Conservation (phyloP, 2,329 filamentous ascomycete genomes). For the Daldinia eschscholtzii region DNA sequence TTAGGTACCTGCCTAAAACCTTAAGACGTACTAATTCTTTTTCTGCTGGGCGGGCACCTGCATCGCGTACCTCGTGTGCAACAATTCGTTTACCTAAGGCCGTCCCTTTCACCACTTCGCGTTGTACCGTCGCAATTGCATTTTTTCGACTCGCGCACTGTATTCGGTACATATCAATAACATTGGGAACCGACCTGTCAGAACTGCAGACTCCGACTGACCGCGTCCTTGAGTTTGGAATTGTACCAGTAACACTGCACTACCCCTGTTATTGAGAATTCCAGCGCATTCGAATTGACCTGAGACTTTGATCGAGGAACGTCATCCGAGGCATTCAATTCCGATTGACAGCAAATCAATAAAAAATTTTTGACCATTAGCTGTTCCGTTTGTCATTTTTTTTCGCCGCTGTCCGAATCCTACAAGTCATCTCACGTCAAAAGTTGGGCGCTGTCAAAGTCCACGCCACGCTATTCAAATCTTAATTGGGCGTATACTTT, state of each 20-base stretch:
- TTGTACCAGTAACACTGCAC: conserved; percentile 33
- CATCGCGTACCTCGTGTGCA: conserved; percentile 37
- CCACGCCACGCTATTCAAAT: conserved; percentile 34
- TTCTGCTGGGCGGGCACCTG: conserved; percentile 27
- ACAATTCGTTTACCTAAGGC: conserved; percentile 30
- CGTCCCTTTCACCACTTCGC: conserved; percentile 18
- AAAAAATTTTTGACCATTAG: conserved; percentile 29
- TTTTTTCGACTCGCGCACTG: conserved; percentile 29
- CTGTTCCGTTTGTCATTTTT: conserved; percentile 23
- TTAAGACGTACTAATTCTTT: conserved; percentile 19
- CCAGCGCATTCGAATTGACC: conserved; percentile 42
- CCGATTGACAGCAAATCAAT: conserved; percentile 35
- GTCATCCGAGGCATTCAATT: conserved; percentile 39
- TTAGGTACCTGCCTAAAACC: conserved; percentile 24
- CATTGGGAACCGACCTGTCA: conserved; percentile 17
- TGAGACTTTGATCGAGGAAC: conserved; percentile 42
- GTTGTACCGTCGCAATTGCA: conserved; percentile 28
- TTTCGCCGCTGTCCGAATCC: conserved; percentile 36
- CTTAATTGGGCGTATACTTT: conserved; percentile 36
- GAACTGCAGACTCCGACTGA: conserved; percentile 20
- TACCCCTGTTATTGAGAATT: conserved; percentile 30
- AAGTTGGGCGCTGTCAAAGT: conserved; percentile 38
- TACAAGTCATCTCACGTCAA: conserved; percentile 30
- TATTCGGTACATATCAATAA: conserved; percentile 12
- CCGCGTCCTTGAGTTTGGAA: conserved; percentile 29